Evolutionary conservation across 768 basidiomycete genomes (phyloP), one percentile per base, ranked within the genome.

Genomic region (Tricholoma bakamatsutake): DNA sequence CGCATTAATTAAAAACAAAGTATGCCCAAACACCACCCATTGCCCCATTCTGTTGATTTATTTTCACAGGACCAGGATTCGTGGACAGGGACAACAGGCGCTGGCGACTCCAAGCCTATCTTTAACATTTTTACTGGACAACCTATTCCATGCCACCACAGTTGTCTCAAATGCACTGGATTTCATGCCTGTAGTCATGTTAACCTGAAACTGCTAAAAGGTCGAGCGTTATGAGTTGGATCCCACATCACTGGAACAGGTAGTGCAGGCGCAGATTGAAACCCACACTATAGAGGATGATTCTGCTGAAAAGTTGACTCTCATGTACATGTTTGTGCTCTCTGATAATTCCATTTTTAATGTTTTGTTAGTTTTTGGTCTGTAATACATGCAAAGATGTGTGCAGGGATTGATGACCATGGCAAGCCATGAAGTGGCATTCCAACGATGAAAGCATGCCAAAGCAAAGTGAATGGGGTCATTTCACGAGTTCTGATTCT

Each of bases 1-100:
- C 42, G 57, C 59, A 0, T 50, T 66, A 7, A 57, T 66, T 5
- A 64, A 66, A 54, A 63, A 64, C 33, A 57, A 58, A 43, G 65
- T 64, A 39, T 15, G 30, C 40, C 17, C 40, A 18, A 18, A 45
- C 6, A 27, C 21, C 21, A 11, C 13, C 42, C 27, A 28, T n/a
- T 30, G 31, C 28, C 28, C 35, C 21, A 7, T 5, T 18, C 40
- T 51, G 13, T 31, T 21, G 12, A 51, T 34, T 37, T 39, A n/a
- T 42, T 43, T 6, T 45, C 15, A 27, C 24, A 53, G 52, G 52
- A 53, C 27, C 52, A 53, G 37, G 51, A 52, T 39, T 52, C 51
- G 2, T 52, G 51, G 51, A 52, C 51, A n/a, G 51, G 51, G 24
- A 18, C 0, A 7, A 30, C 40, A 31, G 52, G 52, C 27, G 52